Evolutionary conservation across 2,329 filamentous ascomycete genomes (phyloP).

Genomic region (Aulographum hederae): DNA sequence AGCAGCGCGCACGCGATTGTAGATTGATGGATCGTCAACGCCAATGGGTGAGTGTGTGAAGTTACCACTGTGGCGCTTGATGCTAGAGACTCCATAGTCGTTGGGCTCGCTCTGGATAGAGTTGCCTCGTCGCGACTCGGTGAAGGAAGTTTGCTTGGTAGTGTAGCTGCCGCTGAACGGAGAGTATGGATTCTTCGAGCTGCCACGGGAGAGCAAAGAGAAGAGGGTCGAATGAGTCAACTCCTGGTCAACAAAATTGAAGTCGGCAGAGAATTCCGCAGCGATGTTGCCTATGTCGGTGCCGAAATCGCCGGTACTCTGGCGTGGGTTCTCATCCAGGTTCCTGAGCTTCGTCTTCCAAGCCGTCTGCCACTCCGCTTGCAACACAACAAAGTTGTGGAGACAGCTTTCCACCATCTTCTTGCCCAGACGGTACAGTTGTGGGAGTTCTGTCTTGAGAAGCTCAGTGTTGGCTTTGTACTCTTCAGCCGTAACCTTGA

Average conservation of each 20-base stretch:
- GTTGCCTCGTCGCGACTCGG: too few species aligned
- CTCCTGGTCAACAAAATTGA: constrained; percentile 58
- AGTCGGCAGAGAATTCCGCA: constrained; percentile 61
- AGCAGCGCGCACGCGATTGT: too few species aligned
- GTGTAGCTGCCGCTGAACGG: too few species aligned
- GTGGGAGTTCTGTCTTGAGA: constrained; percentile 78
- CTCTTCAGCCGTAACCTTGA: constrained; percentile 67
- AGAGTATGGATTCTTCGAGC: too few species aligned
- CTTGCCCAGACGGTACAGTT: constrained; percentile 64
- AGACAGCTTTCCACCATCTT: constrained; percentile 71
- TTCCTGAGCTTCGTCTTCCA: constrained; percentile 58
- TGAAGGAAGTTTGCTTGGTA: too few species aligned
- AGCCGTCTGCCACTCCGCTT: constrained; percentile 64
- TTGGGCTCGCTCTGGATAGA: too few species aligned
- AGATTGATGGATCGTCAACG: too few species aligned
- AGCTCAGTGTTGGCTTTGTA: constrained; percentile 86
- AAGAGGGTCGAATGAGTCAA: too few species aligned
- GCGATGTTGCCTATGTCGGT: constrained; percentile 39
- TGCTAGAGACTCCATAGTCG: too few species aligned
- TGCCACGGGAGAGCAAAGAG: too few species aligned
- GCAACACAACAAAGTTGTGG: constrained; percentile 67
- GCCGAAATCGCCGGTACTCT: background rate
- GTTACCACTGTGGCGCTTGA: too few species aligned
- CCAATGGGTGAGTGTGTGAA: too few species aligned
- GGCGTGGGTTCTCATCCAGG: background rate